Evolutionary conservation across 768 basidiomycete species (phyloP).

Genomic region (Russula foetens): DNA sequence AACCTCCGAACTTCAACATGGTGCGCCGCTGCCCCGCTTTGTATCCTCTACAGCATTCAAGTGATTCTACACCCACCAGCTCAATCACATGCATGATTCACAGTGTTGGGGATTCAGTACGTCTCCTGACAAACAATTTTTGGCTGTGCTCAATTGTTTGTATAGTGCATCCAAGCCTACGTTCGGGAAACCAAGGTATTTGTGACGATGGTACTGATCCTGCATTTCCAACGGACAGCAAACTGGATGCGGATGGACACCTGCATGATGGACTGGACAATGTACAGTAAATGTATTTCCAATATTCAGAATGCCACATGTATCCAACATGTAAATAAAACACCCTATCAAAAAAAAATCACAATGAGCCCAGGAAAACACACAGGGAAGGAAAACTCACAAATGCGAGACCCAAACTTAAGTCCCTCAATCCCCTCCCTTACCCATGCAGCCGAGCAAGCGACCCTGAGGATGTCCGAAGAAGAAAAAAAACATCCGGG

Average conservation of each 20-base stretch:
- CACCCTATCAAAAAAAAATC: too few species aligned
- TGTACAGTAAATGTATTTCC: too few species aligned
- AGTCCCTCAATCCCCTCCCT: too few species aligned
- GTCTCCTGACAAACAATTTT: not conserved
- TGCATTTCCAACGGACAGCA: slow-evolving; percentile 26
- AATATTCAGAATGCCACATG: too few species aligned
- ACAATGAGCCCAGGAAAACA: too few species aligned
- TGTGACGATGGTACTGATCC: slow-evolving; percentile 95
- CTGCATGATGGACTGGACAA: too few species aligned
- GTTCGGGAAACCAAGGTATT: slow-evolving; percentile 93
- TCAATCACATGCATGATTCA: slow-evolving; percentile 44
- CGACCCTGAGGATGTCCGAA: too few species aligned
- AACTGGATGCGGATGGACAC: not conserved
- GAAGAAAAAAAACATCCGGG: too few species aligned
- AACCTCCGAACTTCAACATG: slow-evolving; percentile 6
- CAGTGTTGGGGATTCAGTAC: slow-evolving; percentile 91
- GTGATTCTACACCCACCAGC: slow-evolving; percentile 4
- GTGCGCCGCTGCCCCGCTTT: not conserved
- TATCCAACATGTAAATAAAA: too few species aligned
- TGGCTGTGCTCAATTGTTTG: not conserved
- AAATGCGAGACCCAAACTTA: too few species aligned
- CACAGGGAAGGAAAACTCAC: too few species aligned
- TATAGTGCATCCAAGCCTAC: slow-evolving; percentile 76
- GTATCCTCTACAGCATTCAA: slow-evolving; percentile 3
- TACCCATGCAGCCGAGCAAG: too few species aligned